Conservation (phyloP, 129 eudicot species). For the Flaveria linearis region DNA sequence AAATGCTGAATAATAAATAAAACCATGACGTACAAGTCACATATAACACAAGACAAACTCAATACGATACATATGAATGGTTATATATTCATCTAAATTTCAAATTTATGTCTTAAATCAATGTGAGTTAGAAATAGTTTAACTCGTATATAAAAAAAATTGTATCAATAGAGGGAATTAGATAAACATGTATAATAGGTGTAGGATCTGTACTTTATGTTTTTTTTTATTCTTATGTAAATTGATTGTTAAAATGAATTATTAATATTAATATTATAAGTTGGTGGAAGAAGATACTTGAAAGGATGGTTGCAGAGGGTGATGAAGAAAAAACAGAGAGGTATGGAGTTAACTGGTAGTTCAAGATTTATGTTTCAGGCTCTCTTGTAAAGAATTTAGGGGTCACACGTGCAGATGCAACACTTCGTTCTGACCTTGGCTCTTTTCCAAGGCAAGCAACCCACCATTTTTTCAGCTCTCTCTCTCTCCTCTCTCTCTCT, state of each 20-base stretch:
- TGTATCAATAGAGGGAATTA: too few species aligned
- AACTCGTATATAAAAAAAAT: too few species aligned
- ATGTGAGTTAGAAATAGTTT: too few species aligned
- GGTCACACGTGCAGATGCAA: conserved; percentile 46
- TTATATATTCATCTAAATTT: too few species aligned
- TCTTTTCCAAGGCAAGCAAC: conserved; percentile 49
- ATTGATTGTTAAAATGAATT: too few species aligned
- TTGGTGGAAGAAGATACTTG: conserved; percentile 31
- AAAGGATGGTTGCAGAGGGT: conserved; percentile 30
- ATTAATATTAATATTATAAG: neutral
- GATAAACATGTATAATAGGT: neutral
- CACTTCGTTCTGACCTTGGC: conserved; percentile 33
- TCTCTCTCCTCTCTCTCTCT: conserved; percentile 12
- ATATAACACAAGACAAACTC: too few species aligned
- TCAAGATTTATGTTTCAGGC: conserved; percentile 11
- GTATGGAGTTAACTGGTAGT: conserved; percentile 38
- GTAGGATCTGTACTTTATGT: neutral
- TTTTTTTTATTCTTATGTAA: neutral
- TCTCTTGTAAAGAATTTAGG: conserved; percentile 27
- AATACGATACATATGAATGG: too few species aligned
- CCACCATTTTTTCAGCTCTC: conserved; percentile 36
- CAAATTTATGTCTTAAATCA: too few species aligned
- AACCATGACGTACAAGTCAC: too few species aligned
- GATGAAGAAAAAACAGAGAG: conserved; percentile 31
- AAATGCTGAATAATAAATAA: too few species aligned